These are phyloP conservation scores for Rubroboletus satanas DNA, from an alignment of 768 basidiomycete species.

Conservation along the genomic window DNA sequence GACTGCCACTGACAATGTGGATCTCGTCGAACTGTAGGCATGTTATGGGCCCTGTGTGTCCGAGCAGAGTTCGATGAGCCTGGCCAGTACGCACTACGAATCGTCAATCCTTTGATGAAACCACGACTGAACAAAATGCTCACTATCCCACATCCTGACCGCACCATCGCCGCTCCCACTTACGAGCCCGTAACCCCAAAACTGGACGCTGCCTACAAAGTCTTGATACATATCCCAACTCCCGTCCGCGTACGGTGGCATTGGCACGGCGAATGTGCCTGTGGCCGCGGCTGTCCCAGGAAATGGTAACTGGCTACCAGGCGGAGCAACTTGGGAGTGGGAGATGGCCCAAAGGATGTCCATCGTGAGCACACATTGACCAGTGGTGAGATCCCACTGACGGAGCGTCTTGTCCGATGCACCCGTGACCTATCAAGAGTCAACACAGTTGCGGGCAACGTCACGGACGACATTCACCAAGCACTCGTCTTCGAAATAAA, in stretches of 20 bases:
- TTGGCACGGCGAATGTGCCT: slow-evolving; percentile 75
- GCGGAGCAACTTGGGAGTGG: slow-evolving; percentile 59
- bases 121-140: slow-evolving; percentile 29
- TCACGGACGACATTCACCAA: slow-evolving; percentile 51
- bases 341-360: slow-evolving; percentile 99
- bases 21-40: slow-evolving; percentile 96
- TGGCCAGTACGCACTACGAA: slow-evolving; percentile 94
- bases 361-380: slow-evolving; percentile 99
- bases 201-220: slow-evolving; percentile 96
- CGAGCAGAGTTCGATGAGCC: slow-evolving; percentile 86
- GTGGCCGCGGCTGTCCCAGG: slow-evolving; percentile 52
- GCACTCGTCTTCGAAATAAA: slow-evolving; percentile 95
- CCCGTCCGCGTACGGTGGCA: slow-evolving; percentile 84
- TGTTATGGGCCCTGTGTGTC: slow-evolving; percentile 91
- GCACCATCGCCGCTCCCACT: slow-evolving; percentile 97
- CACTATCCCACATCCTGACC: slow-evolving; percentile 99
- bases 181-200: slow-evolving; percentile 97
- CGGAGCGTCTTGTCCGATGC: slow-evolving; percentile 97
- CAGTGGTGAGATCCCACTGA: slow-evolving; percentile 96
- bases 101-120: neutral
- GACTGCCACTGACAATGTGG: slow-evolving; percentile 86
- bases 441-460: slow-evolving; percentile 10
- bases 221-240: slow-evolving; percentile 95
- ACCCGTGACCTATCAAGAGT: slow-evolving; percentile 76
- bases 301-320: slow-evolving; percentile 43